These are phyloP conservation scores for Aegilops bicornis DNA, from an alignment of 176 grass and related monocot species.

Conservation along the genomic window DNA sequence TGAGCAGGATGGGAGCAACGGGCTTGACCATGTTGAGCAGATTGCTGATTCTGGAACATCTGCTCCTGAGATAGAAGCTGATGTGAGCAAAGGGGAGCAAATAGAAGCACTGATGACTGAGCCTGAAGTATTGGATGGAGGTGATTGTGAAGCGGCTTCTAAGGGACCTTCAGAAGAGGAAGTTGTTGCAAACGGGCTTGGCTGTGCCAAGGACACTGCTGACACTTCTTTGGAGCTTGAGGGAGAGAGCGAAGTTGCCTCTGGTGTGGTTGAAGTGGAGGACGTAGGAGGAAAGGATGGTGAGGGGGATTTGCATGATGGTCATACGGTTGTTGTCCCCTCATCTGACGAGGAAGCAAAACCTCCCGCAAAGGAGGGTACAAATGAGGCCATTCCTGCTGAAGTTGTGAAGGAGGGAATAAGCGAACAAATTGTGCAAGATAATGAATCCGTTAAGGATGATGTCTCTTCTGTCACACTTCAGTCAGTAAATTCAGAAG, in stretches of 20 bases:
- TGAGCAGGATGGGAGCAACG: constrained; percentile 15
- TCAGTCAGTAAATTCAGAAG: constrained; percentile 14
- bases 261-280: constrained; percentile 21
- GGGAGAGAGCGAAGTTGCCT: neutral
- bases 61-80: neutral
- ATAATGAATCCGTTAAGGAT: constrained; percentile 8
- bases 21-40: neutral
- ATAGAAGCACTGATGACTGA: neutral
- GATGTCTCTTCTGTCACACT: constrained; percentile 17
- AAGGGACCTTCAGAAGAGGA: constrained; percentile 21
- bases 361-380: constrained; percentile 1
- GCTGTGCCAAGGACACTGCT: neutral
- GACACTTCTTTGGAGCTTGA: constrained; percentile 8
- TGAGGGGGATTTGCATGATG: constrained; percentile 4
- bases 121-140: neutral
- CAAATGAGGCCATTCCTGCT: constrained; percentile 1
- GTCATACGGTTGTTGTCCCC: neutral
- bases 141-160: neutral
- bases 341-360: constrained; percentile 24
- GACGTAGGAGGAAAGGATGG: neutral
- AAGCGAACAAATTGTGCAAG: constrained; percentile 20
- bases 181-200: neutral
- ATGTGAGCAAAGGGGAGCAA: constrained; percentile 7
- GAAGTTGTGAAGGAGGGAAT: neutral
- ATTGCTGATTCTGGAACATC: constrained; percentile 22